Conservation (phyloP, 768 basidiomycete species). For the Russula brevipes region DNA sequence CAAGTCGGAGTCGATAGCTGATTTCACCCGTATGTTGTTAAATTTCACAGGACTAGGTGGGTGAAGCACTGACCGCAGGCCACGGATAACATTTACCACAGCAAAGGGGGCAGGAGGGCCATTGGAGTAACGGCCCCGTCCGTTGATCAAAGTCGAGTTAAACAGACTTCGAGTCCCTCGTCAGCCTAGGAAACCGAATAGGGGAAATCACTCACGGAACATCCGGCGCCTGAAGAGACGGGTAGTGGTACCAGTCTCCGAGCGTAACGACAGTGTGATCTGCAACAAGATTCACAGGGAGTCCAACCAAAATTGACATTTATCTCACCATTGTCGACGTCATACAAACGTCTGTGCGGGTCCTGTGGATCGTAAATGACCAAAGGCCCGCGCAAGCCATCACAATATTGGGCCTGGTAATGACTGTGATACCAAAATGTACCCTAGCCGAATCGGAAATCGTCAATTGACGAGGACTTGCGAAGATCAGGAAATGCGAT, state of each 20-base stretch:
- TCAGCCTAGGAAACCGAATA: not conserved
- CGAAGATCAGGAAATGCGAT: slow-evolving; percentile 32
- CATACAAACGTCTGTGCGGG: slow-evolving; percentile 28
- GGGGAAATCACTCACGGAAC: not conserved
- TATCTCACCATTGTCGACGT: slow-evolving; percentile 30
- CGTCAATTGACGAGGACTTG: not conserved
- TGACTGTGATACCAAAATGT: slow-evolving; percentile 37
- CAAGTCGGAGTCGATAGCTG: slow-evolving; percentile 14
- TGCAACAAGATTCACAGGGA: not conserved
- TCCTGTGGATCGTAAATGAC: slow-evolving; percentile 31
- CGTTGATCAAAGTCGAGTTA: slow-evolving; percentile 25
- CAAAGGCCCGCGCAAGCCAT: slow-evolving; percentile 31
- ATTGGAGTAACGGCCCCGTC: slow-evolving; percentile 17
- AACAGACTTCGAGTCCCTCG: slow-evolving; percentile 8
- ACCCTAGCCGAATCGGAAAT: slow-evolving; percentile 14
- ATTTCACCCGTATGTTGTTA: not conserved
- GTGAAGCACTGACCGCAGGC: slow-evolving; percentile 9
- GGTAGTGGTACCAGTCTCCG: slow-evolving; percentile 27
- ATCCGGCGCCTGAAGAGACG: not conserved
- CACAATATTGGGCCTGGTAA: slow-evolving; percentile 37
- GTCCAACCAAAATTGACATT: not conserved
- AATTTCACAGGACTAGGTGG: no score
- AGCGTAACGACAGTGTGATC: slow-evolving; percentile 28
- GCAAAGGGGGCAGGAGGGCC: slow-evolving; percentile 13
- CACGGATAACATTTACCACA: slow-evolving; percentile 13